Base-by-base conservation (phyloP, 805 yeast genomes). In the Wickerhamia fluorescens region DNA sequence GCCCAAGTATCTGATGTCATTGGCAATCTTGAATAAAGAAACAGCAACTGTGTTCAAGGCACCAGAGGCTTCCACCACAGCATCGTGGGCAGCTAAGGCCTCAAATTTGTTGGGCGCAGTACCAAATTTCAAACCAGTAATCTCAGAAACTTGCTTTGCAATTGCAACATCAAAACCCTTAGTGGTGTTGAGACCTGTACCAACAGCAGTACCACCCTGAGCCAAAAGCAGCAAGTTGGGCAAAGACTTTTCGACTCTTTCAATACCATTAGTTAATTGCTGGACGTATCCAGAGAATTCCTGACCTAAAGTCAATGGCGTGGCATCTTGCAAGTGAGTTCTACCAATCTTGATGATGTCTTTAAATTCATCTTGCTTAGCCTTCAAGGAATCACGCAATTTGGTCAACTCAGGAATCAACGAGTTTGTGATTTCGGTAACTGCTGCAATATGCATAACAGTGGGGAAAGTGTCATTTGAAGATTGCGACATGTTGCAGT, bases 141-240 rank as follows among this genome's bases (percentile, higher is more conserved):
- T 75, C 45, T 75, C 72, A 35, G 94, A 59, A 25, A 92, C 95
- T 61, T 82, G 77, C 36, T 71, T 78, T 37, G 98, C 98, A 45
- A 92, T 77, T 45, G 81, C 77, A 47, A 67, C 78, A 48, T 86
- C 94, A 56, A 82, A 92, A 15, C 97, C 97, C 53, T 75, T 73
- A 56, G 64, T 79, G 63, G 97, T 89, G 77, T 92, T 92, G 49
- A 92, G 74, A 43, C 98, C 98, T 33, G 98, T 92, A 49, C 98
- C 98, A 33, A 92, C 98, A 38, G 98, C 98, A 39, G 98, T 92
- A 68, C 98, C 98, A 68, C 98, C 98, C 71, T 92, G 98, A 27
- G 98, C 98, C 46, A 92, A 74, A 56, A 56, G 75, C 49, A 78
- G 71, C 56, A 92, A 71, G 61, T 77, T 76, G 44, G 84, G 84